Evolutionary conservation across 2,329 filamentous ascomycete species (phyloP).

Genomic region (Helotiales sp.): DNA sequence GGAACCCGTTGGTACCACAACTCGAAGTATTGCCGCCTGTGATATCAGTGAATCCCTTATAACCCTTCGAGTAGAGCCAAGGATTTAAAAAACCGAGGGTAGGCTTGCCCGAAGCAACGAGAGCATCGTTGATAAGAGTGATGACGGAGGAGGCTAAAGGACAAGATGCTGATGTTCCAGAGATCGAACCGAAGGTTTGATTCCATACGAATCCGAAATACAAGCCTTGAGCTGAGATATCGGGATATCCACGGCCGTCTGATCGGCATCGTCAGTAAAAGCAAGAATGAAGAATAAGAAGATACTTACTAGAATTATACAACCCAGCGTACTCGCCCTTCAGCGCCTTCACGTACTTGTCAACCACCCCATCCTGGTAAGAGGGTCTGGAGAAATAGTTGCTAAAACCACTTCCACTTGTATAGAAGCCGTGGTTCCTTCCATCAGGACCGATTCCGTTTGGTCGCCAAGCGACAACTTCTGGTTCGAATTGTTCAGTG

Average conservation of each 20-base stretch:
- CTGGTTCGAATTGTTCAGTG: conserved; percentile 22
- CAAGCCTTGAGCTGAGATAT: conserved; percentile 56
- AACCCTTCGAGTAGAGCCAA: conserved; percentile 40
- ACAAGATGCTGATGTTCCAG: conserved; percentile 53
- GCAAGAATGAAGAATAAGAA: too few species aligned
- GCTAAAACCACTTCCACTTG: conserved; percentile 53
- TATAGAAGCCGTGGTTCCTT: conserved; percentile 33
- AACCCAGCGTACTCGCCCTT: conserved; percentile 44
- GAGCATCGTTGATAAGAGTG: conserved; percentile 61
- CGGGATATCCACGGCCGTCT: conserved; percentile 49
- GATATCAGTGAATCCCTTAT: conserved; percentile 40
- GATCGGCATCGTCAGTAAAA: neutral
- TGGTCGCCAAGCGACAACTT: conserved; percentile 34
- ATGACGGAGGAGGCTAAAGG: conserved; percentile 59
- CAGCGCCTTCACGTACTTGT: conserved; percentile 43
- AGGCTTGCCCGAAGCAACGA: conserved; percentile 49
- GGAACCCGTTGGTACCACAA: conserved; percentile 34
- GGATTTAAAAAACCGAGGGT: conserved; percentile 45
- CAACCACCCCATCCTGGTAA: conserved; percentile 47
- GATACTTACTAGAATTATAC: conserved; percentile 39
- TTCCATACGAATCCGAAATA: conserved; percentile 49
- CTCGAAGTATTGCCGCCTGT: conserved; percentile 38
- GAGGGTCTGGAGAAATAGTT: conserved; percentile 45
- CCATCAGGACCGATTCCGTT: conserved; percentile 36
- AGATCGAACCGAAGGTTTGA: conserved; percentile 39